phyloP scores from a whole-genome alignment of 768 basidiomycete genomes.

The Amanita fuliginea region DNA sequence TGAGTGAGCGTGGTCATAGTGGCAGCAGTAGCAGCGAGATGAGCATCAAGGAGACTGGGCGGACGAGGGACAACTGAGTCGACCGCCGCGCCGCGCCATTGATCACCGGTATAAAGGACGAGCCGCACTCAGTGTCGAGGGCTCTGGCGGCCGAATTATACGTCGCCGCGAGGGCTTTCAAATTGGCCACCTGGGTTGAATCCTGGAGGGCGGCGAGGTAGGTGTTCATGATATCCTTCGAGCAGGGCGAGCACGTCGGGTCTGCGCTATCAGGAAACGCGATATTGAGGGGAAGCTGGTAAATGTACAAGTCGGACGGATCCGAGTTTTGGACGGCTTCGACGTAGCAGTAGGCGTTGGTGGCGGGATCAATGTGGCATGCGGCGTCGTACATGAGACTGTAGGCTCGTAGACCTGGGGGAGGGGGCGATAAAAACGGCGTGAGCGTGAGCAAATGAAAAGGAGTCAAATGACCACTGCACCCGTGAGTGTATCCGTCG shows the following conservation, averaged over 20 bases:
- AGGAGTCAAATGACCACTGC: constrained; percentile 9
- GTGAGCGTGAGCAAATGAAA: not conserved
- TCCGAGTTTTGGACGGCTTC: constrained; percentile 45
- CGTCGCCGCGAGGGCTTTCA: constrained; percentile 7
- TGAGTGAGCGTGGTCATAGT: not conserved
- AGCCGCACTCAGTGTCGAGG: not conserved
- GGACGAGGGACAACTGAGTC: not conserved
- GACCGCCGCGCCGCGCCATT: not conserved
- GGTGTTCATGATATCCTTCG: constrained; percentile 41
- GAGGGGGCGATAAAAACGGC: not conserved
- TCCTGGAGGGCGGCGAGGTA: constrained; percentile 37
- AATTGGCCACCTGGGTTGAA: constrained; percentile 8
- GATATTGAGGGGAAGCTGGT: constrained; percentile 52
- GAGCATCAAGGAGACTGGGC: not conserved
- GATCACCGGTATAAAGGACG: not conserved
- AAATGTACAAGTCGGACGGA: constrained; percentile 65
- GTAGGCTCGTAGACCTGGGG: constrained; percentile 51
- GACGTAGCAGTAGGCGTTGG: constrained; percentile 65
- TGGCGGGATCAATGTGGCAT: constrained; percentile 46
- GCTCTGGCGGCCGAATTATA: constrained; percentile 2
- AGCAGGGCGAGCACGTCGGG: constrained; percentile 56
- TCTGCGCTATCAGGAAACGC: constrained; percentile 35
- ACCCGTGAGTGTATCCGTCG: constrained; percentile 46
- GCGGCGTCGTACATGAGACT: constrained; percentile 46
- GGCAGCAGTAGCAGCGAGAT: not conserved